Evolutionary conservation across 1,284 basidiomycete genomes (phyloP).

Genomic region (Ustilago bromivora): DNA sequence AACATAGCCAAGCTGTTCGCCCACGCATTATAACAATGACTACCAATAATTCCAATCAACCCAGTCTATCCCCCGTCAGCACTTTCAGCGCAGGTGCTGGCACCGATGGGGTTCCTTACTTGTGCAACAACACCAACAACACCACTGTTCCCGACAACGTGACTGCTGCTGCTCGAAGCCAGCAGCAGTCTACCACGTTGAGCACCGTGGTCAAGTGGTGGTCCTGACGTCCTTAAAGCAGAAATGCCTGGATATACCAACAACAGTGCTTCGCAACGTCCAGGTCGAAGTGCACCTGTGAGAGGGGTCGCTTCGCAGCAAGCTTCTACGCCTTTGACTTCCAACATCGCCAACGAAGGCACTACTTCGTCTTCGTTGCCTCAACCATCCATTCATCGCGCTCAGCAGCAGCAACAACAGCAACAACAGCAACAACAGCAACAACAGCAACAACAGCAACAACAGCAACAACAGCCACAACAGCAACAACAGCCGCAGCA

Average conservation of each 20-base stretch:
- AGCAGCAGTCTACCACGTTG: conserved; percentile 56
- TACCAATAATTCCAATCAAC: conserved; percentile 48
- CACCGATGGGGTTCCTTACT: conserved; percentile 52
- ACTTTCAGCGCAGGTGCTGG: conserved; percentile 44
- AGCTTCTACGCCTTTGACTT: conserved; percentile 20
- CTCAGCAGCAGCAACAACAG: background rate
- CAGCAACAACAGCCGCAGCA: conserved; percentile 10
- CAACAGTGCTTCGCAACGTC: conserved; percentile 32
- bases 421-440: conserved; percentile 4
- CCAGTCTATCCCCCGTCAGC: conserved; percentile 55
- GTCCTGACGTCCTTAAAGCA: conserved; percentile 58
- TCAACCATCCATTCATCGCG: background rate
- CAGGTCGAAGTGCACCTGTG: conserved; percentile 64
- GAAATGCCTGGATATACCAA: conserved; percentile 59
- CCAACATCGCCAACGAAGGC: conserved; percentile 1
- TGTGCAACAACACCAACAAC: conserved; percentile 21
- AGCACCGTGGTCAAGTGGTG: conserved; percentile 61
- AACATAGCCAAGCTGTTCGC: conserved; percentile 49
- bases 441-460: conserved; percentile 3
- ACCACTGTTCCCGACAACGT: background rate
- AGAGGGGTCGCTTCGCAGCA: conserved; percentile 61
- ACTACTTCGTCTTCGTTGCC: conserved; percentile 2
- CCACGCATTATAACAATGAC: conserved; percentile 44
- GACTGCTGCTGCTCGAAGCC: conserved; percentile 31
- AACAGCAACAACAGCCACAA: background rate